phyloP scores from a whole-genome alignment of 1,284 basidiomycete genomes.

The Xanthoconium separans region DNA sequence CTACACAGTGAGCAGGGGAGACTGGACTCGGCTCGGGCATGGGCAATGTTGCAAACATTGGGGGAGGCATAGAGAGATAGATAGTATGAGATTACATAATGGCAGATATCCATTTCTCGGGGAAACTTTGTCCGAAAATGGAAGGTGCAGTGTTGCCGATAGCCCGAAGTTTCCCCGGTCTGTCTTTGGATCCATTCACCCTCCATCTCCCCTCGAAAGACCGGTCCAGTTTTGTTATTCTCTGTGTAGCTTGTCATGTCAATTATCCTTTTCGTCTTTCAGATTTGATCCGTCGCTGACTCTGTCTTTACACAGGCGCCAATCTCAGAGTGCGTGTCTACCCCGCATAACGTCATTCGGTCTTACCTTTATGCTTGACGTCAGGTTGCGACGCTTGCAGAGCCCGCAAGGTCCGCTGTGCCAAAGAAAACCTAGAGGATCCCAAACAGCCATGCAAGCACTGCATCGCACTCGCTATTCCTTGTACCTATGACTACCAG shows the following conservation, averaged over 20 bases:
- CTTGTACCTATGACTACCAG: conserved; percentile 88
- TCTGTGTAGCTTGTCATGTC: conserved; percentile 23
- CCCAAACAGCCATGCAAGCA: conserved; percentile 78
- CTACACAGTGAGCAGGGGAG: conserved; percentile 31
- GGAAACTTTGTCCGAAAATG: background rate
- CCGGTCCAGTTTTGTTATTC: too few relatives aligned
- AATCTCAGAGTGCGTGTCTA: conserved; percentile 69
- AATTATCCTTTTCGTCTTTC: conserved; percentile 20
- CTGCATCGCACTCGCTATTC: conserved; percentile 76
- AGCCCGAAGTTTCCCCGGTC: too few relatives aligned
- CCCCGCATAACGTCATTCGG: conserved; percentile 13
- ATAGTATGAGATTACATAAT: conserved; percentile 4
- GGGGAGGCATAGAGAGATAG: conserved; percentile 15
- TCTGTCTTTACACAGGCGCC: conserved; percentile 54
- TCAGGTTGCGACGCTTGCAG: conserved; percentile 82
- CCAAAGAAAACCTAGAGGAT: conserved; percentile 67
- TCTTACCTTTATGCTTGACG: conserved; percentile 15
- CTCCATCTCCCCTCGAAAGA: background rate
- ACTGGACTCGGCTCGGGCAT: conserved; percentile 28
- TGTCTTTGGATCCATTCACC: conserved; percentile 3
- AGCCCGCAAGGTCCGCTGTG: conserved; percentile 79
- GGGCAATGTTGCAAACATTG: conserved; percentile 39
- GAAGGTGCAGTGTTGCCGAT: background rate
- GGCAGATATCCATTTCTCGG: background rate
- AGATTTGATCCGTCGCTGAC: conserved; percentile 22